phyloP scores from a whole-genome alignment of 805 yeast species.

The Yarrowia hollandica region DNA sequence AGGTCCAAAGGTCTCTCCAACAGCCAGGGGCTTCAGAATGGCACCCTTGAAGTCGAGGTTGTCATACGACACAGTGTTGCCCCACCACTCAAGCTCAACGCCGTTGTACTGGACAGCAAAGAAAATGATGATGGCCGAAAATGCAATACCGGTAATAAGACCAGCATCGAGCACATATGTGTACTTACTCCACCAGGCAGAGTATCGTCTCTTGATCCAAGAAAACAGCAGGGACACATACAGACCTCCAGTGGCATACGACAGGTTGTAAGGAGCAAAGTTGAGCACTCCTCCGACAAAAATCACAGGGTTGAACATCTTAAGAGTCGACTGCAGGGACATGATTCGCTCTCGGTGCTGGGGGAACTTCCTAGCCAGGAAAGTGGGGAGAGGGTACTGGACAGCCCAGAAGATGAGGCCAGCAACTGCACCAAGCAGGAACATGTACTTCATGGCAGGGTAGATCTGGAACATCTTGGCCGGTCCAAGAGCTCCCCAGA shows the following conservation, averaged over 20 bases:
- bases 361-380: slow-evolving; percentile 32
- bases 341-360: slow-evolving; percentile 30
- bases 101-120: slow-evolving; percentile 45
- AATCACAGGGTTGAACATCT: slow-evolving; percentile 48
- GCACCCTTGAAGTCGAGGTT: slow-evolving; percentile 20
- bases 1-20: slow-evolving; percentile 25
- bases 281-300: slow-evolving; percentile 49
- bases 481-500: slow-evolving; percentile 51
- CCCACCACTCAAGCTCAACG: slow-evolving; percentile 50
- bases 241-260: slow-evolving; percentile 47
- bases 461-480: slow-evolving; percentile 45
- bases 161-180: slow-evolving; percentile 52
- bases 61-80: slow-evolving; percentile 41
- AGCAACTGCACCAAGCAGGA: slow-evolving; percentile 45
- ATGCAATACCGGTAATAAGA: slow-evolving; percentile 52
- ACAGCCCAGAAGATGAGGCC: slow-evolving; percentile 35
- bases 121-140: slow-evolving; percentile 49
- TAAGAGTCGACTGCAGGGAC: slow-evolving; percentile 9
- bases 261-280: slow-evolving; percentile 48
- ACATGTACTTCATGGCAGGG: slow-evolving; percentile 51
- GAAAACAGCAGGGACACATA: slow-evolving; percentile 47
- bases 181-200: slow-evolving; percentile 56
- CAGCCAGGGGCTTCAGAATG: slow-evolving; percentile 6
- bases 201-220: slow-evolving; percentile 47
- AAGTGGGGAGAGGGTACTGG: slow-evolving; percentile 37